These are phyloP conservation scores for Chlorella sp. DNA, from an alignment of 139 green algal genomes.

Conservation along the genomic window DNA sequence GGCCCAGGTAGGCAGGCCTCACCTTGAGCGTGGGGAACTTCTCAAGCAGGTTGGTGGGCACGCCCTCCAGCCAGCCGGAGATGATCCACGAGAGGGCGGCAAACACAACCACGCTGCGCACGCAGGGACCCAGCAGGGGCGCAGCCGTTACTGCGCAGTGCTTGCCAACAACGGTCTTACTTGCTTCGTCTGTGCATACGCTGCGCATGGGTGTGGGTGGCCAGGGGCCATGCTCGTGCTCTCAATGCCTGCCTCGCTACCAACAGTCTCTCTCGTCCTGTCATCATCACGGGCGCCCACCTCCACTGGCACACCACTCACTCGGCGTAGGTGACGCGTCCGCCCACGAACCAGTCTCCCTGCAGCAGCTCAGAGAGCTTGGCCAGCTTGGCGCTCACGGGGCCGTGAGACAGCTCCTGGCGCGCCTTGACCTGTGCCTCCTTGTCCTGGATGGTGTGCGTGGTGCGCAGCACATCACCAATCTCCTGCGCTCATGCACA, in stretches of 20 bases:
- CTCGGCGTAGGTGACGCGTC: neutral
- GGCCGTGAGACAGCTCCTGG: neutral
- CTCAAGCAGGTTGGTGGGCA: slow-evolving; percentile 11
- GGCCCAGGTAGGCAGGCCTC: no score
- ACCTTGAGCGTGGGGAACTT: slow-evolving; percentile 11
- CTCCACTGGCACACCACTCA: neutral
- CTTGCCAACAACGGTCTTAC: neutral
- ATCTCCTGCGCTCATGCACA: slow-evolving; percentile 8
- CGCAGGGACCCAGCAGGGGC: neutral
- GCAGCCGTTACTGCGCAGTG: neutral
- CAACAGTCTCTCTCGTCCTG: neutral
- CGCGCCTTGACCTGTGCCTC: slow-evolving; percentile 5
- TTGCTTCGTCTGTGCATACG: neutral
- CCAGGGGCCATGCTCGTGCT: neutral
- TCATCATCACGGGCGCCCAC: neutral
- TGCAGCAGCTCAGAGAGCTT: slow-evolving; percentile 7
- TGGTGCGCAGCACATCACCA: neutral
- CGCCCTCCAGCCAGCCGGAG: slow-evolving; percentile 9
- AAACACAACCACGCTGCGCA: slow-evolving; percentile 2
- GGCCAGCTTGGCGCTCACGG: slow-evolving; percentile 7
- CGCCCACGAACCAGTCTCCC: neutral
- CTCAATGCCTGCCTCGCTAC: neutral
- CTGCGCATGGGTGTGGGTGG: neutral
- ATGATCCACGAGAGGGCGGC: neutral
- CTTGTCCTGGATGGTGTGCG: slow-evolving; percentile 3